These are phyloP conservation scores for Cardamine occulta DNA, from an alignment of 345 rosid genomes.

Conservation along the genomic window DNA sequence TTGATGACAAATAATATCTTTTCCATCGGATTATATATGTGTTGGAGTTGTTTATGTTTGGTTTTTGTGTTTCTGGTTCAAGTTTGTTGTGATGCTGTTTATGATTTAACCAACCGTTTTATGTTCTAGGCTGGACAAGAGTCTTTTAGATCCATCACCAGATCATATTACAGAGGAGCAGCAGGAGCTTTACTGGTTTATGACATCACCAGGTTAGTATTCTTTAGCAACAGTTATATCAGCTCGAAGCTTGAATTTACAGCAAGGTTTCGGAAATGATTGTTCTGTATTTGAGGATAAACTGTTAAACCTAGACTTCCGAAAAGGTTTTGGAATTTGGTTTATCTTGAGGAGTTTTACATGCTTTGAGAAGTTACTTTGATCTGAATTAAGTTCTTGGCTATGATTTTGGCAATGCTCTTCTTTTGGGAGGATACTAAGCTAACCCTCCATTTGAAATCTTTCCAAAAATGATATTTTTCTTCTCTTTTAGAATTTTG, in stretches of 20 bases:
- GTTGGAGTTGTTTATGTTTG: constrained; percentile 2
- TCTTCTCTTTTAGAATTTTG: not conserved
- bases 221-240: not conserved
- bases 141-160: constrained; percentile 93
- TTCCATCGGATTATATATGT: not conserved
- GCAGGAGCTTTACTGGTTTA: constrained; percentile 97
- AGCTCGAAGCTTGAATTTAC: not conserved
- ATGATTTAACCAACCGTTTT: not conserved
- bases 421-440: constrained; percentile 10
- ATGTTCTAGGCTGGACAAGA: constrained; percentile 87
- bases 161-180: constrained; percentile 98
- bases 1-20: not conserved
- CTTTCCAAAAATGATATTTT: not conserved
- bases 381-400: constrained; percentile 9
- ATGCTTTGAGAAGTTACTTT: not conserved
- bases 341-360: not conserved
- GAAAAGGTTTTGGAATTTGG: constrained; percentile 4
- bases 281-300: not conserved
- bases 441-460: not conserved
- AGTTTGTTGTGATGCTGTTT: not conserved
- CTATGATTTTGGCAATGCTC: constrained; percentile 2
- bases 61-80: not conserved
- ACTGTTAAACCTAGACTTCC: constrained; percentile 10
- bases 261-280: not conserved
- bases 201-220: constrained; percentile 84